phyloP scores from a whole-genome alignment of 257 asterid genomes.

The Solanum piurae region DNA sequence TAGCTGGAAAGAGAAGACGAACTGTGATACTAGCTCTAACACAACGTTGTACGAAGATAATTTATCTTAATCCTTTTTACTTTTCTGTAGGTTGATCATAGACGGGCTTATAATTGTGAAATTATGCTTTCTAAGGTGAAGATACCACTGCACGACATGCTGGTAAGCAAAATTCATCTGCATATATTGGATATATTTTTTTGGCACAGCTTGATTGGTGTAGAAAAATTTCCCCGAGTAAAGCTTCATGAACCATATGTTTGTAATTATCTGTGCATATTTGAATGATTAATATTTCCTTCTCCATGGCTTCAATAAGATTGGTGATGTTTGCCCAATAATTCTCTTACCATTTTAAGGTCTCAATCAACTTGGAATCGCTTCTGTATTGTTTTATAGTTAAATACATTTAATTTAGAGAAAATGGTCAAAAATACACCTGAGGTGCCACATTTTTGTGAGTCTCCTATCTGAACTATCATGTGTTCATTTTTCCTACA shows the following conservation, averaged over 20 bases:
- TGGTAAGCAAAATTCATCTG: neutral
- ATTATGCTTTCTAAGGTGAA: slow-evolving; percentile 86
- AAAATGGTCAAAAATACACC: neutral
- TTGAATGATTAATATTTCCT: neutral
- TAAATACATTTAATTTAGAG: neutral
- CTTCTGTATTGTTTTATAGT: neutral
- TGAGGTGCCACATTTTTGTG: neutral
- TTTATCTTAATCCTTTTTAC: neutral
- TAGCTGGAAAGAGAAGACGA: neutral
- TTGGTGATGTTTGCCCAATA: neutral
- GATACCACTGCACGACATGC: slow-evolving; percentile 57
- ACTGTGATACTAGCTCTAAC: neutral
- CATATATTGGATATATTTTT: neutral
- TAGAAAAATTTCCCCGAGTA: neutral
- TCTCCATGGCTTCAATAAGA: neutral
- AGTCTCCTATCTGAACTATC: neutral
- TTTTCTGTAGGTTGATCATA: slow-evolving; percentile 60
- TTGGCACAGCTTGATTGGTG: neutral
- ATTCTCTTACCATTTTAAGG: neutral
- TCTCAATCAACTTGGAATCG: neutral
- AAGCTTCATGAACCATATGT: neutral
- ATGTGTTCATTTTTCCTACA: neutral
- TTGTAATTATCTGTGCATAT: neutral
- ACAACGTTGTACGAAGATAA: neutral
- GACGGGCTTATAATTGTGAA: slow-evolving; percentile 89